These are phyloP conservation scores for Waltiozyma sp. DNA, from an alignment of 1,139 yeast genomes.

Conservation along the genomic window DNA sequence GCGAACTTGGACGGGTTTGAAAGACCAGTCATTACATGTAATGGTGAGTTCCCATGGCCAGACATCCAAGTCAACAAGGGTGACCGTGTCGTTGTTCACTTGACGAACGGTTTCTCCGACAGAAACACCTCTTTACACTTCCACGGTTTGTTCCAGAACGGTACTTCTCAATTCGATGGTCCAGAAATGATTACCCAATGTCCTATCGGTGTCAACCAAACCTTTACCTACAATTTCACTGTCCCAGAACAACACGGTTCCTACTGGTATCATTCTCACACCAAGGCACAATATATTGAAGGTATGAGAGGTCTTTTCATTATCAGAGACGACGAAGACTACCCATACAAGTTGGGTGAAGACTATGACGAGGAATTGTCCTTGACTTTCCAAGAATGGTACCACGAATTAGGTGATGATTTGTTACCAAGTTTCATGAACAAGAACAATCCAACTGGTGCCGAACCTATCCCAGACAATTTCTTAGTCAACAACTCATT, in stretches of 20 bases:
- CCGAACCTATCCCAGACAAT: conserved; percentile 87
- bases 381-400: conserved; percentile 75
- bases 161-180: conserved; percentile 72
- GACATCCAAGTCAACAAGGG: conserved; percentile 58
- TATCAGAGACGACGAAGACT: conserved; percentile 43
- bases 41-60: conserved; percentile 83
- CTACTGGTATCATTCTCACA: conserved; percentile 93
- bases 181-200: conserved; percentile 82
- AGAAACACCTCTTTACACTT: conserved; percentile 73
- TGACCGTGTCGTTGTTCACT: conserved; percentile 59
- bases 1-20: conserved; percentile 74
- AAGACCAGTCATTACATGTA: conserved; percentile 67
- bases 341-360: conserved; percentile 35
- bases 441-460: conserved; percentile 86
- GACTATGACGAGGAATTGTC: conserved; percentile 66
- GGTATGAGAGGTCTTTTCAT: conserved; percentile 80
- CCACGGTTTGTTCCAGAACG: conserved; percentile 85
- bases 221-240: conserved; percentile 69
- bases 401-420: conserved; percentile 49
- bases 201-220: conserved; percentile 68
- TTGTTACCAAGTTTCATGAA: conserved; percentile 48
- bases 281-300: conserved; percentile 78
- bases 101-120: conserved; percentile 58
- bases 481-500: conserved; percentile 69
- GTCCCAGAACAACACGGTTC: conserved; percentile 75